Evolutionary conservation across 345 rosid genomes (phyloP), one percentile per base, ranked within the genome.

Genomic region (Rhodamnia rubescens): DNA sequence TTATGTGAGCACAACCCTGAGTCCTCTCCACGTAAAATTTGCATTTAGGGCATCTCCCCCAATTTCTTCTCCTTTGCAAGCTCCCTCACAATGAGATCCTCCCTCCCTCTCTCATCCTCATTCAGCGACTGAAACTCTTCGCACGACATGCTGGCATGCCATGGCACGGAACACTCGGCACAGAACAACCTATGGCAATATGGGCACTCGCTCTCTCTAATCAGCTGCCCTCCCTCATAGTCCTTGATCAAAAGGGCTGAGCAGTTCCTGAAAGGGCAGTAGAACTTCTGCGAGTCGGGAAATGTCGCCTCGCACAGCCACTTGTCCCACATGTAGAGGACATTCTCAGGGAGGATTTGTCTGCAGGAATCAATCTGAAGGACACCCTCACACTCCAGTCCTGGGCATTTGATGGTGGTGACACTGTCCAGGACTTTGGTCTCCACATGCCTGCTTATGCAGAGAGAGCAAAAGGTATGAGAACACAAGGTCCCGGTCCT

Each of bases 191-290:
- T 91, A 24, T 90, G 94, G 81, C 96, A 93, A 53, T 87, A 89
- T 0, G 98, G 95, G 53, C 98, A 95, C 88, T 95, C 95, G 3
- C 94, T 85, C 88, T 91, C 92, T 83, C 85, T 91, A 11, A 92
- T 90, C 8, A 74, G 81, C 29, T 74, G 83, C 26, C 83, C 88
- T 20, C 10, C 86, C 69, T 75, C 75, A 2, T 87, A 89, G 36
- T 88, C 85, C 8, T n/a, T 81, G 81, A 96, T 80, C 91, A 95
- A 53, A 87, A 93, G 14, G 4, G 90, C 94, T 1, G 95, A 93
- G 75, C 98, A 95, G 83, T 95, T 94, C 91, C 89, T 91, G 86
- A 89, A 95, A 32, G 99, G 98, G 84, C 99, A 95, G 59, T 94
- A 94, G 83, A 87, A 86, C 52, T 87, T 93, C 80, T 88, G 89